phyloP scores from a whole-genome alignment of 2,329 filamentous ascomycete species.

The Neopestalotiopsis sp. region DNA sequence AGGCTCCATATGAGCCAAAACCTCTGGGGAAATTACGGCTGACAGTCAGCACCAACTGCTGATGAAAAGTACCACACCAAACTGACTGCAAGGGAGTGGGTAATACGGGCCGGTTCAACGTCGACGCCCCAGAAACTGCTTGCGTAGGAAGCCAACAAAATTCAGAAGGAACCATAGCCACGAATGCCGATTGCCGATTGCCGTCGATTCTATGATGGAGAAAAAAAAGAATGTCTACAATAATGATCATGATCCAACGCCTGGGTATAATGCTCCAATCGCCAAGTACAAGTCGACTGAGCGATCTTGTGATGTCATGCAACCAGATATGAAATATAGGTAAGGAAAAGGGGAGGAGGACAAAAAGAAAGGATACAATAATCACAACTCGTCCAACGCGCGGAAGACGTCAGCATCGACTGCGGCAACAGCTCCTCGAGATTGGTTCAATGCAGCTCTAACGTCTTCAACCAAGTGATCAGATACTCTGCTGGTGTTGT shows the following conservation, averaged over 20 bases:
- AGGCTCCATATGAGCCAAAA: neutral
- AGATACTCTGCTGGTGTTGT: conserved; percentile 28
- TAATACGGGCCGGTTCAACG: neutral
- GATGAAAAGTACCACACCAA: neutral
- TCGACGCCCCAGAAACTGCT: neutral
- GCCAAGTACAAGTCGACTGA: neutral
- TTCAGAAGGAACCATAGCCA: neutral
- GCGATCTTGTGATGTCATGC: neutral
- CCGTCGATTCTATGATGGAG: neutral
- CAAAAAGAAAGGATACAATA: no score
- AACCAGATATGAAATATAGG: neutral
- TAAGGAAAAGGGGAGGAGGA: neutral
- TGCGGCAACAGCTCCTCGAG: conserved; percentile 23
- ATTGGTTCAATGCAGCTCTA: conserved; percentile 32
- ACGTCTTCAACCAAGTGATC: conserved; percentile 32
- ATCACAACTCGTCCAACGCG: conserved; percentile 39
- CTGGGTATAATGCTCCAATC: conserved; percentile 15
- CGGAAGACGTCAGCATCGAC: conserved; percentile 33
- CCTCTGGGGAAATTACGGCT: neutral
- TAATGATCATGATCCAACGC: neutral
- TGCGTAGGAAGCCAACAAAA: neutral
- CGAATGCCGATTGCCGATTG: neutral
- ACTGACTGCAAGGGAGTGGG: neutral
- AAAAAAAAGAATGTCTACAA: neutral
- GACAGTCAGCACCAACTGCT: neutral